These are phyloP conservation scores for Nigrospora osmanthi DNA, from an alignment of 2,329 filamentous ascomycete species.

Conservation along the genomic window DNA sequence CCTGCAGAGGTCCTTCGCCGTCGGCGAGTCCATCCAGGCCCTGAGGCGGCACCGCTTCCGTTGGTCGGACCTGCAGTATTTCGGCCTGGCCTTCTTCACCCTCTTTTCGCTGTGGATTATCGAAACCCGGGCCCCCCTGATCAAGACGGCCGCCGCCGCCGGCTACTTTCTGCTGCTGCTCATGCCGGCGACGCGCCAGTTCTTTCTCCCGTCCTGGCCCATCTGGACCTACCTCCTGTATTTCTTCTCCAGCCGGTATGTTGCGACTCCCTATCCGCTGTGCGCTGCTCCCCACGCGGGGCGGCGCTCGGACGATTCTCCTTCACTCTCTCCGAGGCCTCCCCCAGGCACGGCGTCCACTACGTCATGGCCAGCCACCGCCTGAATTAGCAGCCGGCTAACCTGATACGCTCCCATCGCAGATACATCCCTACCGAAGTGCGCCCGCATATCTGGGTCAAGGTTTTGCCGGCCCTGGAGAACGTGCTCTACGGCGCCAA, in stretches of 20 bases:
- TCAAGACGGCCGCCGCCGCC: slow-evolving; percentile 67
- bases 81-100: slow-evolving; percentile 63
- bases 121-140: slow-evolving; percentile 70
- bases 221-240: slow-evolving; percentile 83
- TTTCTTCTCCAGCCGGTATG: slow-evolving; percentile 90
- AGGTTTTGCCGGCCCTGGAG: slow-evolving; percentile 86
- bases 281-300: background rate
- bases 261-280: slow-evolving; percentile 13
- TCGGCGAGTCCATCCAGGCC: slow-evolving; percentile 66
- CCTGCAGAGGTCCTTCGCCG: slow-evolving; percentile 76
- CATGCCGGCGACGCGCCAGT: slow-evolving; percentile 80
- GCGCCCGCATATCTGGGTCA: slow-evolving; percentile 90
- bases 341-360: too few species aligned
- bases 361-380: too few species aligned
- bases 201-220: slow-evolving; percentile 79
- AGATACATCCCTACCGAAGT: slow-evolving; percentile 88
- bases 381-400: background rate
- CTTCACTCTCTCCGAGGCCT: too few species aligned
- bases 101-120: slow-evolving; percentile 74
- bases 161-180: slow-evolving; percentile 63
- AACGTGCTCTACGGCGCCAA: slow-evolving; percentile 96
- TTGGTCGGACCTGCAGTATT: slow-evolving; percentile 77
- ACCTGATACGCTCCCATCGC: slow-evolving; percentile 2
- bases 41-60: slow-evolving; percentile 75
- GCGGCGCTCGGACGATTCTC: background rate